Conservation (phyloP, 2,329 filamentous ascomycete species). For the Chalara sp. region DNA sequence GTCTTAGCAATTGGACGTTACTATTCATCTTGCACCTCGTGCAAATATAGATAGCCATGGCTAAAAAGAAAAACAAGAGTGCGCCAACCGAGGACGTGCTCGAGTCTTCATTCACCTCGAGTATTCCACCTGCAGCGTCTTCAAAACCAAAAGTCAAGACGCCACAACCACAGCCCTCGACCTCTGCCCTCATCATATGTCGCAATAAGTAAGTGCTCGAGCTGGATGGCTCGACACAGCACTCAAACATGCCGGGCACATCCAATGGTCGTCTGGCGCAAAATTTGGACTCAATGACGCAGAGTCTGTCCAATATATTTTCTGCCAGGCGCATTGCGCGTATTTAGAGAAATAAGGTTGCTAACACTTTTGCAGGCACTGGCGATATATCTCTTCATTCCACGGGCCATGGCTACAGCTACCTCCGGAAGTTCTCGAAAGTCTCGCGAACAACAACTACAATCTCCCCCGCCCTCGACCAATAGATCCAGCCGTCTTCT, state of each 20-base stretch:
- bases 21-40: too few species aligned
- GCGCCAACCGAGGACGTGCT: slow-evolving; percentile 18
- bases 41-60: slow-evolving; percentile 28
- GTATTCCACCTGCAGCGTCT: slow-evolving; percentile 16
- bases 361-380: slow-evolving; percentile 51
- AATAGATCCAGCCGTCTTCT: slow-evolving; percentile 75
- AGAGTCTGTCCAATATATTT: not conserved
- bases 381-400: slow-evolving; percentile 78
- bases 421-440: slow-evolving; percentile 71
- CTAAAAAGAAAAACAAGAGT: slow-evolving; percentile 41
- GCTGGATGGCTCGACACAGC: not conserved
- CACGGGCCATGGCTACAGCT: slow-evolving; percentile 80
- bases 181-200: slow-evolving; percentile 52
- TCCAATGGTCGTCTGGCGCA: too few species aligned
- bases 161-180: slow-evolving; percentile 25
- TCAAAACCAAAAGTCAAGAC: slow-evolving; percentile 14
- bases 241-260: too few species aligned
- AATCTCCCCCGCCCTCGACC: slow-evolving; percentile 68
- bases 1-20: too few species aligned
- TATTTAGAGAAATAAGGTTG: not conserved
- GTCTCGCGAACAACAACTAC: slow-evolving; percentile 73
- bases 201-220: slow-evolving; percentile 57
- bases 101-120: slow-evolving; percentile 11
- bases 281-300: not conserved
- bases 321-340: not conserved